phyloP scores from a whole-genome alignment of 352 stramenopile genomes.

The Saprolegnia parasitica region DNA sequence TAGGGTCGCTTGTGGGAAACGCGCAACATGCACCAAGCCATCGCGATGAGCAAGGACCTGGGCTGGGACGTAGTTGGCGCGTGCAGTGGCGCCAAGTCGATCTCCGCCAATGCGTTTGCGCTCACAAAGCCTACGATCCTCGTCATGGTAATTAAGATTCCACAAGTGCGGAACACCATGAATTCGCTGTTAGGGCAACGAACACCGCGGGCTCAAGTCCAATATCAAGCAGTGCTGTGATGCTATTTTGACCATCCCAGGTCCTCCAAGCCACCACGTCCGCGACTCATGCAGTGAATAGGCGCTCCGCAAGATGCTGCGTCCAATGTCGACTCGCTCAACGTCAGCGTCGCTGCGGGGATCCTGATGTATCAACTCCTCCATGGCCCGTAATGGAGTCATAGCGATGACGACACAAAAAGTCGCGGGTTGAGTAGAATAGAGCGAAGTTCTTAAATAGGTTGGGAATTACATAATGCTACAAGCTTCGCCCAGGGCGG shows the following conservation, averaged over 20 bases:
- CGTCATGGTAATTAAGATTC: constrained; percentile 53
- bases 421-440: not conserved
- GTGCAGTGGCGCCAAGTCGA: constrained; percentile 65
- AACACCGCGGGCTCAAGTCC: constrained; percentile 70
- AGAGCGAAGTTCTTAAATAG: not conserved
- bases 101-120: constrained; percentile 50
- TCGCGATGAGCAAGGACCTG: constrained; percentile 57
- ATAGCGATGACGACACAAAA: too few species aligned
- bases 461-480: constrained; percentile 19
- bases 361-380: constrained; percentile 76
- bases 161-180: too few species aligned
- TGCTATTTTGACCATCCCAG: constrained; percentile 68
- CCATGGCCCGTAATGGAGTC: constrained; percentile 42
- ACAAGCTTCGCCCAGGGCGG: constrained; percentile 17
- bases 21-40: constrained; percentile 60
- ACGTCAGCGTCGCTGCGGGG: constrained; percentile 69
- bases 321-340: constrained; percentile 72
- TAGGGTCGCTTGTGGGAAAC: constrained; percentile 64
- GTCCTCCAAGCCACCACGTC: constrained; percentile 28
- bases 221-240: constrained; percentile 66
- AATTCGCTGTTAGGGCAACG: constrained; percentile 48
- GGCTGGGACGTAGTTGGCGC: constrained; percentile 70
- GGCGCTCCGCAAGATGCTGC: constrained; percentile 37
- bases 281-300: not conserved
- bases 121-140: constrained; percentile 61